These are phyloP conservation scores for Daedaleopsis nitida DNA, from an alignment of 768 basidiomycete genomes.

Conservation along the genomic window DNA sequence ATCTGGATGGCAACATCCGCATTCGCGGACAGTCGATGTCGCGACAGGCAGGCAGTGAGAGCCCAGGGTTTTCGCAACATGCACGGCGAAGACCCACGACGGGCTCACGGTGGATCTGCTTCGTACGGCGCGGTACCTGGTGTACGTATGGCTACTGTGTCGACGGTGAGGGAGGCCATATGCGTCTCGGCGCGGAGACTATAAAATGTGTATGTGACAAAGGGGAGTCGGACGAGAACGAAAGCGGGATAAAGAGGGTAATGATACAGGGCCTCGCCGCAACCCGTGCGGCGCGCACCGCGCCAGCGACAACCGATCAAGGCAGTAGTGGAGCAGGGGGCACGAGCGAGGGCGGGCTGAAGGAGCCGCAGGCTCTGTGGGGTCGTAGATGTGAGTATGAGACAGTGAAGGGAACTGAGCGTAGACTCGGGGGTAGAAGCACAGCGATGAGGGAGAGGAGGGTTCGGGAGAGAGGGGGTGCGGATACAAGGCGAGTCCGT, in stretches of 20 bases:
- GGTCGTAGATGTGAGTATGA: constrained; percentile 10
- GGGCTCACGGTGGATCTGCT: not conserved
- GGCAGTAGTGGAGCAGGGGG: not conserved
- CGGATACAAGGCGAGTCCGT: constrained; percentile 18
- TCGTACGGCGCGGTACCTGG: not conserved
- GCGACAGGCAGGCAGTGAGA: not conserved
- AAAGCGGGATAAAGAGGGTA: constrained; percentile 18
- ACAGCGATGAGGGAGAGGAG: not conserved
- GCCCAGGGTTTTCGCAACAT: not conserved
- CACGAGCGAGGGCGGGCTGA: not conserved
- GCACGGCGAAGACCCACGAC: not conserved
- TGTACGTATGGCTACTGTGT: constrained; percentile 13
- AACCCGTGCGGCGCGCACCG: constrained; percentile 7
- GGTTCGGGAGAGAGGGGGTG: not conserved
- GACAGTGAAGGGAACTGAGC: constrained; percentile 12
- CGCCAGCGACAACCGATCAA: not conserved
- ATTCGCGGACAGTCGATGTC: not conserved
- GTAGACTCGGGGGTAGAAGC: constrained; percentile 5
- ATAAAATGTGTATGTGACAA: constrained; percentile 2
- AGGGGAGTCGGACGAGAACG: not conserved
- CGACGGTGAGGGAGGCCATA: constrained; percentile 1
- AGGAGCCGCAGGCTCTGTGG: constrained; percentile 17
- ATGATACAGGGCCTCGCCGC: constrained; percentile 17
- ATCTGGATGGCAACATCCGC: too few species aligned
- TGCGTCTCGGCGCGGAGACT: not conserved